A percentile compares a stretch with the other conserved stretches of the same genome.
Conservation (phyloP, 2,329 filamentous ascomycete genomes). For the Mycosphaerella sp. region DNA sequence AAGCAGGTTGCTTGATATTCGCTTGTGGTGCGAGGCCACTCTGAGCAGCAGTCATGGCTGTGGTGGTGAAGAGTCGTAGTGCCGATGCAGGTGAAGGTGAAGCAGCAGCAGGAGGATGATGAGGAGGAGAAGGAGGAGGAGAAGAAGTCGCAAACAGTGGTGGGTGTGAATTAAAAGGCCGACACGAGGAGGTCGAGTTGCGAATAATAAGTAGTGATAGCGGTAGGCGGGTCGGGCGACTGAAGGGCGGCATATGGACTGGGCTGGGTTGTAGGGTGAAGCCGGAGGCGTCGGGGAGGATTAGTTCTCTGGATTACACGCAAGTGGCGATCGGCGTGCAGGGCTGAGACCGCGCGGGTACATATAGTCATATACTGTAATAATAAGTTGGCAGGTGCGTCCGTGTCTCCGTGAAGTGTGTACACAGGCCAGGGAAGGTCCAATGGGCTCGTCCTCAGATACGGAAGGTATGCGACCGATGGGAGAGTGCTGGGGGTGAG, state of each 20-base stretch:
- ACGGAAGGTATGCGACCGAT: neutral
- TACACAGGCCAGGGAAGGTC: no score
- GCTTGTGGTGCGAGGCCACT: conserved; percentile 24
- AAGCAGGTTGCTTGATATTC: conserved; percentile 31
- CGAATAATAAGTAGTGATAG: neutral
- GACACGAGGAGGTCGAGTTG: conserved; percentile 2
- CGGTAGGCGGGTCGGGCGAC: conserved; percentile 2
- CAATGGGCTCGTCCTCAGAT: no score
- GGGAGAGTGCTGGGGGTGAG: neutral
- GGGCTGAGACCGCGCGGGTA: neutral
- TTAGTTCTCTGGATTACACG: neutral
- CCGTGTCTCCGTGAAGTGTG: neutral
- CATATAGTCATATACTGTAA: neutral
- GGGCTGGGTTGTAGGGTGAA: neutral
- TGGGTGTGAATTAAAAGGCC: neutral
- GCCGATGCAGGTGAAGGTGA: neutral
- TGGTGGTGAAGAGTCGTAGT: conserved; percentile 5
- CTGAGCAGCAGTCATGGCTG: conserved; percentile 14
- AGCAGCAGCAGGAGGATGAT: neutral
- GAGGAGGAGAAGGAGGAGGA: neutral
- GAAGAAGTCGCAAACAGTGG: conserved; percentile 1
- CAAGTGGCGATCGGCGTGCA: neutral
- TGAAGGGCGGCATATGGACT: conserved; percentile 7
- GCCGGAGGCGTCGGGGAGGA: conserved; percentile 7
- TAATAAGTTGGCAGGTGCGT: neutral